Conservation (phyloP, 2,329 filamentous ascomycete genomes). For the Akanthomyces lecanii region DNA sequence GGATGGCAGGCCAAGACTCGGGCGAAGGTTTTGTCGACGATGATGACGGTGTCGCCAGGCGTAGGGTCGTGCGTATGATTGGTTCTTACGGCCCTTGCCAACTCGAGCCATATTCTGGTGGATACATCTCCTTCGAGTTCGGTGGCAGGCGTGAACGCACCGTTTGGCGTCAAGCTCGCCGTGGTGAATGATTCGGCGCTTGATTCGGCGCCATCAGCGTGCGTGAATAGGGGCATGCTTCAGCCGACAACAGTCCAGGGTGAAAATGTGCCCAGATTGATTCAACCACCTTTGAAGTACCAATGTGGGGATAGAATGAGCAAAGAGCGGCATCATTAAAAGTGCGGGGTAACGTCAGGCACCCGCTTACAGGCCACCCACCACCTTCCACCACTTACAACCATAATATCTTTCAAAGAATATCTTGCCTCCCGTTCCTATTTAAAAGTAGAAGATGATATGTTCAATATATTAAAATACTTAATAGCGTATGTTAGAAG, state of each 20-base stretch:
- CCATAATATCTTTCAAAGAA: too few species aligned
- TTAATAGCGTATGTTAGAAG: too few species aligned
- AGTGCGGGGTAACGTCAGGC: too few species aligned
- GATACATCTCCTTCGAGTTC: neutral
- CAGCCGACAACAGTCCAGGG: neutral
- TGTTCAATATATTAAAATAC: too few species aligned
- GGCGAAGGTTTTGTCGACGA: neutral
- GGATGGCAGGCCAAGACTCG: slow-evolving; percentile 3
- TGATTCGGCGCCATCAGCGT: neutral
- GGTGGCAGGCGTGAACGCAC: neutral
- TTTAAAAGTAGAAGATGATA: too few species aligned
- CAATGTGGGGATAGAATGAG: neutral
- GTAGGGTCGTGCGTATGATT: neutral
- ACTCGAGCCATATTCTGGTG: neutral
- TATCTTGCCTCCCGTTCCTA: too few species aligned
- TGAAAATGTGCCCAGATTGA: neutral
- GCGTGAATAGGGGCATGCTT: neutral
- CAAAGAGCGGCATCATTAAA: neutral
- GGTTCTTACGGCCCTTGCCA: neutral
- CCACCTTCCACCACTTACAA: too few species aligned
- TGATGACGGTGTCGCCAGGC: slow-evolving; percentile 1
- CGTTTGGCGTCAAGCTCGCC: neutral
- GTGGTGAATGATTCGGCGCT: neutral
- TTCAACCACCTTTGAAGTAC: neutral
- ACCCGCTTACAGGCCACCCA: too few species aligned